Base-by-base conservation (phyloP, 139 green algal genomes). In the Chlamydomonas applanata region DNA sequence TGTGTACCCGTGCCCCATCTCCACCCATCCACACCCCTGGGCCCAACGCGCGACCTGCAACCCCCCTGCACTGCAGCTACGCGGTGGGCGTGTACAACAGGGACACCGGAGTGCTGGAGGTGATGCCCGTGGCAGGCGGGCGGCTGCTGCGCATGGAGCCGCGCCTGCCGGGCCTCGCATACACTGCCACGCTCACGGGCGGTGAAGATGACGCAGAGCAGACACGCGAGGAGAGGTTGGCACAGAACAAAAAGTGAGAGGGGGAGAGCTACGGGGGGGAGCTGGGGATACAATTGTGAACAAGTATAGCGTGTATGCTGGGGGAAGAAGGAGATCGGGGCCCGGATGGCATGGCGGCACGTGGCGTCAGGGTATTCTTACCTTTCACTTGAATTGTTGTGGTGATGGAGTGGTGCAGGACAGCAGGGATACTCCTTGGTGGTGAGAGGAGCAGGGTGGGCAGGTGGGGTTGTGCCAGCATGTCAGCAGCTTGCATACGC, bases 121-220 rank as follows among this genome's bases (percentile, higher is more conserved):
- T 79, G 49, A 49, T 73, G 17, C 73, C 73, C 1, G 1, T 79
- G 25, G 9, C 59, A 13, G 64, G 62, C 49, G 49, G 46, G 3
- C 40, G 62, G 34, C 45, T 79, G 29, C 22, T 73, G 33, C 73
- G 73, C 63, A 79, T 79, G 73, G 73, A 79, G 73, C 61, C 73
- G 4, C 20, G 73, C 16, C 25, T 79, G 53, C 73, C 54, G 22
- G 73, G 73, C 25, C 56, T 79, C 5, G 29, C 60, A 14, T 76
- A 76, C 35, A 44, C 11, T 3, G 5, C 33, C 17, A 49, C 14
- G 30, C 22, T 14, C 11, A 2, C 32, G 5, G 67, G 45, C 25
- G 67, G 25, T 7, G 46, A 62, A n/a, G 67, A 64, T 2, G 67
- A 73, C 7, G 67, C 9, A 16, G 27, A 34, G 45, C 40, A 62